Percentiles rank a stretch among this genome's conserved stretches.
Conservation (phyloP, 2,329 filamentous ascomycete species). For the Botrytis fragariae region DNA sequence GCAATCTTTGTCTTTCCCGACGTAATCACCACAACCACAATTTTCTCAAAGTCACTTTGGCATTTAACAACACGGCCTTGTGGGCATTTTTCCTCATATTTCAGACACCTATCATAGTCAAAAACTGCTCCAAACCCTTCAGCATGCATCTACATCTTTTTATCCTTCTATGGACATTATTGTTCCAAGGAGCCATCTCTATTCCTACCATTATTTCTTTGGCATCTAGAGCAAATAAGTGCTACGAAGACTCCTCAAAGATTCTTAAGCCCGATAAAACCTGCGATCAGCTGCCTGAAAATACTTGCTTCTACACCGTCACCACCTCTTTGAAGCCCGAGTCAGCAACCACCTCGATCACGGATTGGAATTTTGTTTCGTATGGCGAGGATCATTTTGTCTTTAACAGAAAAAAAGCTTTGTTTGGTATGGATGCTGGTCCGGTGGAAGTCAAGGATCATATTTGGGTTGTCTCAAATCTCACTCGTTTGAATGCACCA, state of each 20-base stretch:
- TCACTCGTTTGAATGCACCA: neutral
- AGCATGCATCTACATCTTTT: neutral
- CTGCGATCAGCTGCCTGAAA: neutral
- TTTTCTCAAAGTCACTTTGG: neutral
- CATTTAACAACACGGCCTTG: no score
- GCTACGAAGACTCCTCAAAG: neutral
- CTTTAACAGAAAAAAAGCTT: neutral
- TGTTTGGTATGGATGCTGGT: neutral
- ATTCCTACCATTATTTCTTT: neutral
- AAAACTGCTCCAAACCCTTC: neutral
- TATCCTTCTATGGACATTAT: neutral
- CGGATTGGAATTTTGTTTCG: neutral
- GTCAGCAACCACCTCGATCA: constrained; percentile 1
- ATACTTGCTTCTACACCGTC: neutral
- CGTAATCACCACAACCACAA: neutral
- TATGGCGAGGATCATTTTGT: neutral
- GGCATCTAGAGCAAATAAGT: neutral
- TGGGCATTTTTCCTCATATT: fast-evolving
- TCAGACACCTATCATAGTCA: neutral
- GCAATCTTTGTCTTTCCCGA: neutral
- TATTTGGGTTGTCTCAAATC: neutral
- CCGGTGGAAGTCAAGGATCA: neutral
- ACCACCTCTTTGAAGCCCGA: neutral
- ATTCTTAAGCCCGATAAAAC: neutral
- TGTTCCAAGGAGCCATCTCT: neutral